Conservation (phyloP, 257 asterid species). For the Asclepias syriaca region DNA sequence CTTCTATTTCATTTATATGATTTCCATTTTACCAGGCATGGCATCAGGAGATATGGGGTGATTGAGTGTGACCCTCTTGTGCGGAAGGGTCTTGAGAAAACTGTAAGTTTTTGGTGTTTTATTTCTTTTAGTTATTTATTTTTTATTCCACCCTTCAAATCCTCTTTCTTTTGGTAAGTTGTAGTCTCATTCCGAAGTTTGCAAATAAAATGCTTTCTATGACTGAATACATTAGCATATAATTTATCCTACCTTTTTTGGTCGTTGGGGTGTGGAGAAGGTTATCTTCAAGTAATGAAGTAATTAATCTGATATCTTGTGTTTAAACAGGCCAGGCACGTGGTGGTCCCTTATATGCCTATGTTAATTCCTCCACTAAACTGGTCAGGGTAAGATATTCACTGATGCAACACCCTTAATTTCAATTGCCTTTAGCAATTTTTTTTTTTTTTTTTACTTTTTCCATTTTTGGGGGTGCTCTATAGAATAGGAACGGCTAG, state of each 20-base stretch:
- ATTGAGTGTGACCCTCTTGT: conserved; percentile 94
- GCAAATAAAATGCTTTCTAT: neutral
- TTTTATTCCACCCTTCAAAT: neutral
- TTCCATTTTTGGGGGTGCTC: neutral
- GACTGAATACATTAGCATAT: too few species aligned
- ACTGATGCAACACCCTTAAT: neutral
- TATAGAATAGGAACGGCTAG: neutral
- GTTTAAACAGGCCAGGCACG: conserved; percentile 77
- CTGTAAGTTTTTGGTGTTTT: conserved; percentile 40
- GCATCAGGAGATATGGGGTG: conserved; percentile 82
- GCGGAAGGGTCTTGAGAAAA: conserved; percentile 86
- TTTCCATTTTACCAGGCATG: conserved; percentile 40
- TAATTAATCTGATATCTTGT: conserved; percentile 13
- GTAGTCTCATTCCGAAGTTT: conserved; percentile 1
- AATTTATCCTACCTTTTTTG: neutral
- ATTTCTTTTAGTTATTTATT: too few species aligned
- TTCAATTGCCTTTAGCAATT: neutral
- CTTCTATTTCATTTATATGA: neutral
- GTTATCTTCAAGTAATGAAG: neutral
- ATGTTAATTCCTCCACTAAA: conserved; percentile 90
- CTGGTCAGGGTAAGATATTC: conserved; percentile 81
- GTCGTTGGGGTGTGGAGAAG: neutral
- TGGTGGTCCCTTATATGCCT: conserved; percentile 99
- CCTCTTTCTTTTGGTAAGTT: too few species aligned
- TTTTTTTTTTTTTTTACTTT: neutral